A percentile compares a stretch with the other conserved stretches of the same genome.
phyloP scores from a whole-genome alignment of 805 yeast species.

The Myxozyma neotropica region DNA sequence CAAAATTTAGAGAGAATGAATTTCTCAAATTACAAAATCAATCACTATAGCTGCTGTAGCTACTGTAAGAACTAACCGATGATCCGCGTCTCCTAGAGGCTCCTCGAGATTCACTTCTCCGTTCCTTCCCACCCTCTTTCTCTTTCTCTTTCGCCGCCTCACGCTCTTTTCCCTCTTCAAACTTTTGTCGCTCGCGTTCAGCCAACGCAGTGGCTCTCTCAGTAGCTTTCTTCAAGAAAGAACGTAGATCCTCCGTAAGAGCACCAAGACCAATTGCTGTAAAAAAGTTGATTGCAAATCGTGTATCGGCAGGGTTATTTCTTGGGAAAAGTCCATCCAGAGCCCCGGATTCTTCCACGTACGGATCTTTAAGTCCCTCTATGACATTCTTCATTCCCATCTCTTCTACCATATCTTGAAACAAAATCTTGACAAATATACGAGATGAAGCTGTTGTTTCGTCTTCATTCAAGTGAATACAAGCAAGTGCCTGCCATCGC shows the following conservation, averaged over 20 bases:
- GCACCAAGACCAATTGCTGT: constrained; percentile 90
- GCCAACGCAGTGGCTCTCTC: constrained; percentile 13
- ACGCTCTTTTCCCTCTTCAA: constrained; percentile 12
- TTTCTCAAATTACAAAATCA: neutral
- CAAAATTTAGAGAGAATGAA: neutral
- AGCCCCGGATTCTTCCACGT: constrained; percentile 47
- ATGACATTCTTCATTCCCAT: constrained; percentile 60
- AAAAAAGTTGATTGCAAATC: constrained; percentile 85
- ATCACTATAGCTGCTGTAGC: constrained; percentile 8
- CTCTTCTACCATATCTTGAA: constrained; percentile 78
- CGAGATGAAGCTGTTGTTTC: constrained; percentile 78
- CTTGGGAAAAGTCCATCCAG: constrained; percentile 68
- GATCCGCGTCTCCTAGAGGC: constrained; percentile 3
- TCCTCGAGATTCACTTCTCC: neutral
- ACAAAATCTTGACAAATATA: constrained; percentile 76
- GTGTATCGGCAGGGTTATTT: constrained; percentile 41
- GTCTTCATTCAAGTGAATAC: constrained; percentile 63
- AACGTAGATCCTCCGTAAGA: constrained; percentile 81
- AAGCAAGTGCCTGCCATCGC: constrained; percentile 61
- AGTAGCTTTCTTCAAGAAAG: constrained; percentile 41
- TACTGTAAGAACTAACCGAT: constrained; percentile 6
- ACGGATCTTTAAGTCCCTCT: constrained; percentile 55
- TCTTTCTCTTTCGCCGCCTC: neutral
- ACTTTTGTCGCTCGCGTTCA: constrained; percentile 1
- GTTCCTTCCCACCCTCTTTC: neutral